Evolutionary conservation across 768 basidiomycete species (phyloP), one percentile per base, ranked within the genome.

Genomic region (Termitomyces bulborhizus): DNA sequence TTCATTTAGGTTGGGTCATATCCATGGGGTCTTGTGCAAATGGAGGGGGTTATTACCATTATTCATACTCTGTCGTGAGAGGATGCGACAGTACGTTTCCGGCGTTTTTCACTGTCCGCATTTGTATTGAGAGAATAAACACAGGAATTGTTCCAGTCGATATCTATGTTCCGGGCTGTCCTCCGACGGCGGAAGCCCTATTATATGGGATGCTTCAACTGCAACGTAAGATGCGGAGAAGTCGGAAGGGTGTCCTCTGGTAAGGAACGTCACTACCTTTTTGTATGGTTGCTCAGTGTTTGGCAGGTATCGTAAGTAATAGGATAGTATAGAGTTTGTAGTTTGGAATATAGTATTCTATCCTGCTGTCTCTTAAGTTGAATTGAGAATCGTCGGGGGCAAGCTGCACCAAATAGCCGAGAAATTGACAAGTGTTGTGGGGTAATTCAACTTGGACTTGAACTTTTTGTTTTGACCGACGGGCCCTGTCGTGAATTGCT

Each of bases 21-120:
- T 98, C 96, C 26, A 98, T 99, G 97, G 97, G 97, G 45, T 98
- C 96, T 4, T 99, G 97, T 71, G 97, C 97, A 16, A 98, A 98
- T 69, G 97, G 97, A 31, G 93, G 94, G 54, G 94, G 93, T 15
- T 95, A 94, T 76, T 94, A 95, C 71, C 94, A 96, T 73, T 97
- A 98, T 71, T 97, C 96, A 27, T 99, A 99, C 73, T 94, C 95
- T 29, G 97, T 99, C 58, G 97, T 98, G 37, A 86, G 97, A 46
- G 97, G 97, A 15, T 98, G 96, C 69, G 97, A 99, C 76, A 85
- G 97, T 90, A 68, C 56, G 88, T 69, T 37, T 32, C 48, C 13
- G 50, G 51, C 27, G 27, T 40, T 31, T 47, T 9, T 41, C 16
- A 18, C 13, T 36, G 53, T 57, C 26, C 9, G 18, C 2, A 12